Evolutionary conservation across 2,329 filamentous ascomycete species (phyloP), one percentile per base, ranked within the genome.

Genomic region (Simplicillium sp.): DNA sequence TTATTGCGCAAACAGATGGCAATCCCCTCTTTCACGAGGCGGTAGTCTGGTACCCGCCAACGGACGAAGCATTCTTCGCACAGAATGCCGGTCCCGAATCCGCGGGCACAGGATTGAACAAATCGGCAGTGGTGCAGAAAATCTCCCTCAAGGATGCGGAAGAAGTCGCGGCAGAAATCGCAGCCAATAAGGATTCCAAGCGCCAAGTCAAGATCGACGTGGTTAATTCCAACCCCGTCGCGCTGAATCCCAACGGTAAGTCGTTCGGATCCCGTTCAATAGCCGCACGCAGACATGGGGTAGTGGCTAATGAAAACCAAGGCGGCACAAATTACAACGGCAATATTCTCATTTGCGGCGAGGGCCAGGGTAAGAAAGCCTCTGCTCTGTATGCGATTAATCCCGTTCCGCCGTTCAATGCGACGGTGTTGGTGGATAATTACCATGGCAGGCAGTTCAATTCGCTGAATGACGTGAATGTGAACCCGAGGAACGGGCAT

Each of bases 361-460:
- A 75, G 47, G 71, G 71, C 0, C 68, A 71, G 38, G 72, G 72
- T 7, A 57, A 60, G 1, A 45, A 60, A 7, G 13, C 65, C 0
- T 59, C 68, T 1, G 57, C 62, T 0, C 51, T 70, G 4, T 59
- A 64, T 25, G 46, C 67, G 2, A 62, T 71, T 63, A 65, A 68
- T 7, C 17, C 2, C 1, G 2, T 2, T 0, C 8, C 39, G 1
- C 25, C 13, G 0, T 42, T 15, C 5, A 37, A 46, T 42, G 6
- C 46, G 1, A 11, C 3, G 1, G 66, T 68, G 0, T 57, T 82
- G 11, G 43, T 82, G 13, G 76, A 76, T 48, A 77, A 74, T 53
- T 82, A 65, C 52, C 75, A 75, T 38, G 75, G 77, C 14, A 67
- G 75, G 3, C 64, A 71, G 33, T 81, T 80, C 57, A 77, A 70